These are phyloP conservation scores for Rhododendron williamsianum DNA, from an alignment of 148 eudicot genomes.

Conservation along the genomic window DNA sequence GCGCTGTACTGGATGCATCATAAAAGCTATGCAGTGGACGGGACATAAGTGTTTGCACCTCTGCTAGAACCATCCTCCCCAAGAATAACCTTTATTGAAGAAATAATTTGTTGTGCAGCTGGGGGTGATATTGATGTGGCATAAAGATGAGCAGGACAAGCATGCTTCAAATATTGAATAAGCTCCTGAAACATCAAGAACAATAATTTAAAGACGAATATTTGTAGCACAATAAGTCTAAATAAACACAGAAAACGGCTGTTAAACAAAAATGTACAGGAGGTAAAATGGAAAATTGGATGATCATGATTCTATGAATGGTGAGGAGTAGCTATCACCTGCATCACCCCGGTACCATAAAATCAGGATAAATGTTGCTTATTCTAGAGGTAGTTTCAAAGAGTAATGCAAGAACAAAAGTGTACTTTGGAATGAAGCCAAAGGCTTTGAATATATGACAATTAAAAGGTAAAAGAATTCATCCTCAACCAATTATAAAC, in stretches of 20 bases:
- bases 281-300: neutral
- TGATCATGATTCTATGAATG: neutral
- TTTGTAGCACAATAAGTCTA: neutral
- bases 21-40: neutral
- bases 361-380: neutral
- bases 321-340: neutral
- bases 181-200: conserved; percentile 47
- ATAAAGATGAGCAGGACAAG: conserved; percentile 88
- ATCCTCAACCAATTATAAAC: neutral
- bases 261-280: neutral
- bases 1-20: neutral
- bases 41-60: conserved; percentile 37
- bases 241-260: neutral
- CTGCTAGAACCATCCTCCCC: conserved; percentile 96
- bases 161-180: conserved; percentile 62
- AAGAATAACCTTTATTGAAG: conserved; percentile 70
- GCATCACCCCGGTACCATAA: neutral
- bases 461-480: neutral
- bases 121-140: conserved; percentile 95
- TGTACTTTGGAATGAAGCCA: neutral
- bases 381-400: neutral
- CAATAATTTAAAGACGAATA: neutral
- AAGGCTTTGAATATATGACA: neutral
- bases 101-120: conserved; percentile 86
- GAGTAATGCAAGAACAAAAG: neutral